Evolutionary conservation across 495 filamentous ascomycete genomes (phyloP), one percentile per base, ranked within the genome.

Genomic region (Aspergillus steynii): DNA sequence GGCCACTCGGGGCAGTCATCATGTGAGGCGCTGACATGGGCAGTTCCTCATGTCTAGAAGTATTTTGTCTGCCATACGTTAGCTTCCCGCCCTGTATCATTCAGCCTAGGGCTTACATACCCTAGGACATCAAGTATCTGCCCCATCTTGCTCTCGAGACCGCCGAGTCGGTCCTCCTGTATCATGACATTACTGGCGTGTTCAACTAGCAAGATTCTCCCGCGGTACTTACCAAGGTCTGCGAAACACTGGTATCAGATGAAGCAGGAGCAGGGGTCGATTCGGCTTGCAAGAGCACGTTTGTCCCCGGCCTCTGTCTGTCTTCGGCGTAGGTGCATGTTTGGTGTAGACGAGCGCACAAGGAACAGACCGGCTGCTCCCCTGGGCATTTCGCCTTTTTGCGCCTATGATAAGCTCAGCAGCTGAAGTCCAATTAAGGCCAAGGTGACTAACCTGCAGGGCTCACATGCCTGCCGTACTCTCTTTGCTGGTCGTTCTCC

Each of bases 371-470:
- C 4, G 79, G 79, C 45, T 80, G 79, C 61, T 81, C 79, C 27
- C 79, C 79, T 4, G 77, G 75, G 42, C 79, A 82, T 71, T 75
- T 77, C 25, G 78, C 75, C 58, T 82, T 82, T 58, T 82, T 82
- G 31, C 79, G 74, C 53, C 79, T 81, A 42, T 15, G 10, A 51
- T 29, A 8, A 15, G 53, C 6, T 69, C 12, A 72, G 60, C 26
- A 50, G 37, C 20, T 20, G 20, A 20, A 20, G 20, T 20, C 20
- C 20, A 20, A 20, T 20, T 20, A 20, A 20, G 20, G 20, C 20
- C 20, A 45, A 32, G 42, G 5, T 8, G 29, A 58, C 68, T 63
- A 9, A 81, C 79, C 79, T 74, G 73, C 79, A 81, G 42, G 77
- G 73, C 61, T 81, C 77, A 64, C 79, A 81, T 4, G 79, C 79